Base-by-base conservation (phyloP, 441 rosid genomes). In the Adansonia madagascariensis region DNA sequence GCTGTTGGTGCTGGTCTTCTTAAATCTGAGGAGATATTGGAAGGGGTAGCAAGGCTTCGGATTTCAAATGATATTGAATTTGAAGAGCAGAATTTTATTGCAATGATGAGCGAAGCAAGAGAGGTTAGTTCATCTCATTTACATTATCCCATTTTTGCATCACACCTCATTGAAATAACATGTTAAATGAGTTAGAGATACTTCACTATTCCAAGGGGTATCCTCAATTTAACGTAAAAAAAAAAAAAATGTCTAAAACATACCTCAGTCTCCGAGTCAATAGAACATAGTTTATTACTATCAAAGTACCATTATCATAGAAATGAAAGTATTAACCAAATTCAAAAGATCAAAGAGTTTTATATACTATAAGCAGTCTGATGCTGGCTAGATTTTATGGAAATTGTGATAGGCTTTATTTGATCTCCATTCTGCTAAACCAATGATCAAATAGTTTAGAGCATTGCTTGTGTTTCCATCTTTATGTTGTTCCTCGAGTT, bases 1-100 rank as follows among this genome's bases (percentile, higher is more conserved):
- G 99, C 97, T 61, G 92, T 92, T 3, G 97, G 99, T 70, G 99
- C 98, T 72, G 99, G 99, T 66, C 92, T 95, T 75, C 86, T 95
- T 55, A 95, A 94, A 83, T 94, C 98, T 17, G 98, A 94, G 82
- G 97, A 94, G 86, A 92, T 95, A 52, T 82, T 92, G 76, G 98
- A 90, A 60, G 97, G 97, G 41, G 97, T 85, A n/a, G 89, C 94
- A 0, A 86, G 98, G 78, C 95, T 95, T 83, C 89, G 92, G 71
- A 67, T 95, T 77, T 91, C 99, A 0, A 86, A 90, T 62, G 97
- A 95, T 82, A 85, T 92, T 31, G 99, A 95, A 79, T 93, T 95
- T 4, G 99, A 95, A 85, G 98, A 95, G 86, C 91, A 95, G 84
- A 92, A 80, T 79, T 93, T 93, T 77, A 75, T 95, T 78, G 89